Evolutionary conservation across 768 basidiomycete species (phyloP), one percentile per base, ranked within the genome.

Genomic region (Dentipellis sp.): DNA sequence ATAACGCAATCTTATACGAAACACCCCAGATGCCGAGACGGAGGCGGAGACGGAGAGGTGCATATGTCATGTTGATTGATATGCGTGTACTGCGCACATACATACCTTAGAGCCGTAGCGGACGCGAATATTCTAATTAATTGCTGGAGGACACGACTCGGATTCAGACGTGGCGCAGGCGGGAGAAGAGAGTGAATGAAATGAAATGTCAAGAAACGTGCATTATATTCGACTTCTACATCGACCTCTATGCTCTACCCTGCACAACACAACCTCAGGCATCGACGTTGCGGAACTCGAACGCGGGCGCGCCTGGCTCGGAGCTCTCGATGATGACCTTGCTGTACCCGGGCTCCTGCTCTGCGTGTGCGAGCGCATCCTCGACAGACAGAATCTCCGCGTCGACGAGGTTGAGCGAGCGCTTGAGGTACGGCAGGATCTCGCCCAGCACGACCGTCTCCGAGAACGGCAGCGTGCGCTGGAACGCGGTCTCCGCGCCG

Each of bases 291-390:
- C 83, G 82, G 70, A 93, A 95, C 65, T 93, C 87, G 64, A 94
- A 88, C 4, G 84, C 86, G 48, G 94, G 94, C 37, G 74, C 78
- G 10, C 89, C 92, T 36, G 94, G 94, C 71, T 94, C 92, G 10
- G 91, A 88, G n/a, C 73, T 73, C 56, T 93, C 92, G 46, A 94
- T 83, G 62, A 91, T 85, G 56, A 66, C 73, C 64, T 78, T 77
- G 14, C 78, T 82, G 68, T 81, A 91, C 0, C 86, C 86, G 2
- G 72, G 69, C 55, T 78, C 73, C 12, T 72, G 78, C 45, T 39
- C 59, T 10, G 71, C 72, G 58, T 77, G 79, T 53, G 75, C 71
- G 63, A 77, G 65, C 2, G 85, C 88, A 49, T 88, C 84, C 16
- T 88, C 83, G 0, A 85, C 86, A 2, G 81, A 76, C 56, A 84